These are phyloP conservation scores for Psilocybe sp. DNA, from an alignment of 768 basidiomycete species.

Conservation along the genomic window DNA sequence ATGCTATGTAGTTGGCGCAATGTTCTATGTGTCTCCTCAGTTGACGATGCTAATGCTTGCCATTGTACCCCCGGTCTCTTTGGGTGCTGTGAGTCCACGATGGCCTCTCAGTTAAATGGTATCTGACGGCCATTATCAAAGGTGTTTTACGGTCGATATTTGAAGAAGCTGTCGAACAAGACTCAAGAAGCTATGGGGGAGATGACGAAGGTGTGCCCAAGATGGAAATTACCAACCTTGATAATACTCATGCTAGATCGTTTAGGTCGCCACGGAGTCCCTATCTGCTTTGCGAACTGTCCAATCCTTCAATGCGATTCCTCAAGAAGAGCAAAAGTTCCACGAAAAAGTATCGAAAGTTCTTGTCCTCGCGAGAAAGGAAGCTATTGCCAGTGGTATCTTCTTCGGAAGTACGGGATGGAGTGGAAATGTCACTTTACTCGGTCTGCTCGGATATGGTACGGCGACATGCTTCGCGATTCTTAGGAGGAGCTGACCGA, in stretches of 20 bases:
- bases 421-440: slow-evolving; percentile 90
- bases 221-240: background rate
- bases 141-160: slow-evolving; percentile 95
- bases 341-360: slow-evolving; percentile 61
- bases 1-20: slow-evolving; percentile 69
- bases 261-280: slow-evolving; percentile 79
- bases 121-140: slow-evolving; percentile 25
- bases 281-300: slow-evolving; percentile 85
- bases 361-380: slow-evolving; percentile 74
- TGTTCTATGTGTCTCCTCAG: slow-evolving; percentile 90
- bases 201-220: slow-evolving; percentile 71
- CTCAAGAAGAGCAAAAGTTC: slow-evolving; percentile 78
- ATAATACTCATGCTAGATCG: background rate
- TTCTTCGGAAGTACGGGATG: slow-evolving; percentile 92
- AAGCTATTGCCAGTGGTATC: slow-evolving; percentile 86
- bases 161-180: slow-evolving; percentile 85
- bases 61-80: slow-evolving; percentile 84
- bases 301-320: slow-evolving; percentile 85
- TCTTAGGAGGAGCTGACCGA: background rate
- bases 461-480: slow-evolving; percentile 13
- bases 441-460: slow-evolving; percentile 92
- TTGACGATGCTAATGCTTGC: slow-evolving; percentile 91
- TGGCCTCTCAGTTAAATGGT: background rate
- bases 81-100: slow-evolving; percentile 64
- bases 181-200: slow-evolving; percentile 96